Evolutionary conservation across 2,329 filamentous ascomycete species (phyloP), one percentile per base, ranked within the genome.

Genomic region (Phialemoniopsis sp.): DNA sequence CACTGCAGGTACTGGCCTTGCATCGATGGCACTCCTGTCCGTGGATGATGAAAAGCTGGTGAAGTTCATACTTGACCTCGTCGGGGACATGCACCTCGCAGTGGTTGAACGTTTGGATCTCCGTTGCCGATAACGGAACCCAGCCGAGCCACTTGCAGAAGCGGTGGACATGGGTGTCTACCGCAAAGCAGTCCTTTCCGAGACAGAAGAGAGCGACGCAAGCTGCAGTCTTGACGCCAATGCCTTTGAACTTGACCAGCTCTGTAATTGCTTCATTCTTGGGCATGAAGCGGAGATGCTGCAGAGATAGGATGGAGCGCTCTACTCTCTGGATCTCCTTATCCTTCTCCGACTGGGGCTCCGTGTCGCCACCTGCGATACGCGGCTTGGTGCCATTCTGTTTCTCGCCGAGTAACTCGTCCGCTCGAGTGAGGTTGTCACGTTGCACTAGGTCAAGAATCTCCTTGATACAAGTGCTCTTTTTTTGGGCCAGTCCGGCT

Each of bases 401-500:
- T 10, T 10, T 26, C 21, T 26, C 21, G 21, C 21, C 21, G 10
- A 26, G 21, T 6, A 26, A 10, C 21, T 26, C 14, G 8, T 30
- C n/a, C 14, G 8, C 8, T 9, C 29, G 37, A 14, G 13, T 19
- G 14, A 34, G 16, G 4, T 32, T n/a, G n/a, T 38, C 16, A 14
- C 18, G 30, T 7, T 39, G 15, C 4, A 34, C 37, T n/a, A 19
- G 37, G 5, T 21, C 15, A 14, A 90, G 64, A 36, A 89, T 82
- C 29, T 64, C 61, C 47, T 89, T 78, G 49, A 91, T 87, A 49
- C 82, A 78, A 42, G 76, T 81, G 53, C 80, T 85, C 60, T 91
- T 93, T n/a, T 78, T 70, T 29, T 76, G 74, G 13, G 80, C 82
- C 2, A 91, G 66, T 0, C 87, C 87, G 21, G 87, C 87, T 17